Base-by-base conservation (phyloP, 768 basidiomycete species). In the Hypholoma fasciculare region DNA sequence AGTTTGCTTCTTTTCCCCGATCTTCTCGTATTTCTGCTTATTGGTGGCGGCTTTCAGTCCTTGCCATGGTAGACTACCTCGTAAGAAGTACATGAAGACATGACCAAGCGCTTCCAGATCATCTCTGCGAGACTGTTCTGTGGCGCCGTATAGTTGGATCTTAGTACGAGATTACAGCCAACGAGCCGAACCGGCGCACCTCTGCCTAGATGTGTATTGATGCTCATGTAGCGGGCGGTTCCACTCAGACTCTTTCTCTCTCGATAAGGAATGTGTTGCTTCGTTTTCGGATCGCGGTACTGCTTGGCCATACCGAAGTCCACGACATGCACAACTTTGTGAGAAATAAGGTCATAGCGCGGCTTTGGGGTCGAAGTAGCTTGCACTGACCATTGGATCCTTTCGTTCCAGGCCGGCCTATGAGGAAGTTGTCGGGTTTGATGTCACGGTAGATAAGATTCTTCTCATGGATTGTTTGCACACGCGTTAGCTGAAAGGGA, bases 251-350 rank as follows among this genome's bases (percentile, higher is more conserved):
- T 94, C 82, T 99, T 99, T 66, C 96, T 85, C 78, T 99, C 97
- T 60, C 97, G 86, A 75, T 99, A 99, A 53, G 97, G 97, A 60
- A 99, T 99, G 73, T 99, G 97, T 72, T 98, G 96, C 74, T 97
- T 97, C 60, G 96, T 96, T 79, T 96, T 98, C 11, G 97, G 97
- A 73, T 99, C 97, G 54, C 97, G 90, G 70, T 98, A 99, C 74
- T 98, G 96, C 75, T 98, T 98, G 26, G 97, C 97, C 97, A 99
- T 98, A 44, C 97, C 97, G 70, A 99, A 98, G 73, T 99, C 97
- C 56, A 99, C 96, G 51, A 93, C 89, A 68, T 99, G 96, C 56
- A 99, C 80, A 51, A 89, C 90, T 92, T 65, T 50, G 49, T 49
- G 40, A 23, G 23, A 49, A 39, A 59, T 37, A 49, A 42, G 19